Conservation (phyloP, 495 filamentous ascomycete genomes). For the Pseudevernia furfuracea region DNA sequence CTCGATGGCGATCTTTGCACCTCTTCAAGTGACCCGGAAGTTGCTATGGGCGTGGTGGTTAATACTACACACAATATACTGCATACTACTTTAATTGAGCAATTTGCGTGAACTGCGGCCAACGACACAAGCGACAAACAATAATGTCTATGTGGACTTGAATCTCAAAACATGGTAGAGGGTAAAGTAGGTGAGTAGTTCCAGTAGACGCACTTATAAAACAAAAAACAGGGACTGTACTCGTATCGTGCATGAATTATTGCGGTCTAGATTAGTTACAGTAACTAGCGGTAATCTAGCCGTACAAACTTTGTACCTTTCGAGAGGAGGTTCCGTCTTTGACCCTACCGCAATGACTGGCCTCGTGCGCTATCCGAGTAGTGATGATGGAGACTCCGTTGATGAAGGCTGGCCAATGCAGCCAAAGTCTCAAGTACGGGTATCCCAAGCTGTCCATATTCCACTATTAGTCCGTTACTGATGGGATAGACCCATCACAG, state of each 20-base stretch:
- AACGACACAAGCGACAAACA: too few relatives aligned
- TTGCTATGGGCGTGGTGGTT: background rate
- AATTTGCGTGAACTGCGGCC: too few relatives aligned
- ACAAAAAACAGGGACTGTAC: too few relatives aligned
- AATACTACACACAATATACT: too few relatives aligned
- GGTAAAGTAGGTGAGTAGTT: too few relatives aligned
- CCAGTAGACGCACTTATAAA: too few relatives aligned
- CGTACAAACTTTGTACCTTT: background rate
- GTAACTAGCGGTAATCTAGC: background rate
- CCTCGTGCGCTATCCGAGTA: constrained; percentile 67
- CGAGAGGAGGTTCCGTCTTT: background rate
- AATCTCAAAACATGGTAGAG: background rate
- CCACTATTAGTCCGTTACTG: constrained; percentile 13
- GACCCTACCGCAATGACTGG: constrained; percentile 46
- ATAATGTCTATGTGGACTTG: background rate
- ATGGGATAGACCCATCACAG: constrained; percentile 13
- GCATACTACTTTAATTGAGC: too few relatives aligned
- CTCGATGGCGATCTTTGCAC: background rate
- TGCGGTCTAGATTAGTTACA: background rate
- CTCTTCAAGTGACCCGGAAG: background rate
- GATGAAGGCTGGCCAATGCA: background rate
- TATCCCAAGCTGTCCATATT: background rate
- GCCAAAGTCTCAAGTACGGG: constrained; percentile 19
- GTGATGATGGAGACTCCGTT: constrained; percentile 63
- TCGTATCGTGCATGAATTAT: background rate